Percentiles rank a stretch among this genome's conserved stretches.
Evolutionary conservation across 2,329 filamentous ascomycete genomes (phyloP).

Genomic region (Fusarium sp.): DNA sequence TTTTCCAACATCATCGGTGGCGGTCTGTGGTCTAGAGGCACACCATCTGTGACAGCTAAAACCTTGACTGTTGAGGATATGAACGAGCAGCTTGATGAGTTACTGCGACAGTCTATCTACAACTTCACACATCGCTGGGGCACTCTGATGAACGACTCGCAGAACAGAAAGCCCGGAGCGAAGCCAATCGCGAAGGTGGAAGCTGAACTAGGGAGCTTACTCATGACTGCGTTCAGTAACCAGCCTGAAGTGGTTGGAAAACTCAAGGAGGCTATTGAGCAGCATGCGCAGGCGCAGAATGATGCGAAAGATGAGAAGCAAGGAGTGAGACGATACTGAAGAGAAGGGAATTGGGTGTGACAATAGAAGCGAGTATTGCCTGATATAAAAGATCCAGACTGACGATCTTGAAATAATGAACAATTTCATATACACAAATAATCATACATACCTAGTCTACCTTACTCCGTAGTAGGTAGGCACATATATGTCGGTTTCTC

Average conservation of each 20-base stretch:
- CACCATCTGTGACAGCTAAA: conserved; percentile 49
- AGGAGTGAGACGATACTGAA: conserved; percentile 44
- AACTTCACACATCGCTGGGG: conserved; percentile 70
- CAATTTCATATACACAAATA: background rate
- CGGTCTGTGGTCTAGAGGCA: conserved; percentile 56
- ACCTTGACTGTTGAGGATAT: conserved; percentile 63
- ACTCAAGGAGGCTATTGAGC: conserved; percentile 67
- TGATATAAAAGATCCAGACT: conserved; percentile 6
- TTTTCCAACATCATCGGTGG: conserved; percentile 66
- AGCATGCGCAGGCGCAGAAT: conserved; percentile 62
- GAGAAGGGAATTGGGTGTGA: background rate
- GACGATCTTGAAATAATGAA: background rate
- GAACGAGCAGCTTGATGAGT: conserved; percentile 70
- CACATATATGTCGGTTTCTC: conserved; percentile 24
- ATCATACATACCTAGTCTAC: too few relatives aligned
- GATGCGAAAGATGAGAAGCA: conserved; percentile 51
- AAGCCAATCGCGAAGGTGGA: conserved; percentile 62
- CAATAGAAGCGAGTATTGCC: conserved; percentile 4
- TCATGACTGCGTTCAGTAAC: conserved; percentile 66
- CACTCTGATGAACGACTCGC: conserved; percentile 58
- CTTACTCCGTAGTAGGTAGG: too few relatives aligned
- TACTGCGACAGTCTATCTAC: conserved; percentile 69
- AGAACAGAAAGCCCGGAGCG: conserved; percentile 56
- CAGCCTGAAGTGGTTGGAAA: conserved; percentile 67
- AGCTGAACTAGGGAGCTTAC: conserved; percentile 62